These are phyloP conservation scores for Xerocomellus amylosporus DNA, from an alignment of 768 basidiomycete species.

Conservation along the genomic window DNA sequence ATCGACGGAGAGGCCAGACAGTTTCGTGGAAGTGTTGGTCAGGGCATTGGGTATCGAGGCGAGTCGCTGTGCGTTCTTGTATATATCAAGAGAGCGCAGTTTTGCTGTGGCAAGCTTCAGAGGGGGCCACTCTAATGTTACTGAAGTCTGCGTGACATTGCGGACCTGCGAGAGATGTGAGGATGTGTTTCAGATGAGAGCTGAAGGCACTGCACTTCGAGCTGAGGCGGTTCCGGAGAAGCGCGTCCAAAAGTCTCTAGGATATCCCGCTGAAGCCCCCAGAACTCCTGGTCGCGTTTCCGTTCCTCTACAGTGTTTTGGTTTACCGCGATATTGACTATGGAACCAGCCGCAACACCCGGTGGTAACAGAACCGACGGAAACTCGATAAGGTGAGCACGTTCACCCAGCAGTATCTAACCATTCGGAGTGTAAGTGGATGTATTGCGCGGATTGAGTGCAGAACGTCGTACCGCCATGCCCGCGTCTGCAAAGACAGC, in stretches of 20 bases:
- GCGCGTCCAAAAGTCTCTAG: conserved; percentile 65
- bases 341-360: conserved; percentile 89
- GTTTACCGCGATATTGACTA: conserved; percentile 94
- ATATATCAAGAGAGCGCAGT: conserved; percentile 87
- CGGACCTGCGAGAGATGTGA: conserved; percentile 55
- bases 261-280: conserved; percentile 80
- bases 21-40: conserved; percentile 84
- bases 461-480: conserved; percentile 68
- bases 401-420: conserved; percentile 88
- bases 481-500: conserved; percentile 68
- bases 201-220: conserved; percentile 51
- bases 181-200: not conserved
- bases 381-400: conserved; percentile 96
- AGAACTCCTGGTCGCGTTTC: conserved; percentile 77
- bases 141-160: conserved; percentile 94
- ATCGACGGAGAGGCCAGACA: conserved; percentile 76
- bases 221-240: conserved; percentile 67
- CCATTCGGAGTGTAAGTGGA: not conserved
- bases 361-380: conserved; percentile 93
- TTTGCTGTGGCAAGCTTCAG: conserved; percentile 83
- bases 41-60: conserved; percentile 80
- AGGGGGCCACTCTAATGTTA: conserved; percentile 92
- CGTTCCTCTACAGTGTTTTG: conserved; percentile 85
- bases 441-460: not conserved
- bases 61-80: conserved; percentile 85